These are phyloP conservation scores for Taphrina confusa DNA, from an alignment of 1,139 yeast species.

Conservation along the genomic window DNA sequence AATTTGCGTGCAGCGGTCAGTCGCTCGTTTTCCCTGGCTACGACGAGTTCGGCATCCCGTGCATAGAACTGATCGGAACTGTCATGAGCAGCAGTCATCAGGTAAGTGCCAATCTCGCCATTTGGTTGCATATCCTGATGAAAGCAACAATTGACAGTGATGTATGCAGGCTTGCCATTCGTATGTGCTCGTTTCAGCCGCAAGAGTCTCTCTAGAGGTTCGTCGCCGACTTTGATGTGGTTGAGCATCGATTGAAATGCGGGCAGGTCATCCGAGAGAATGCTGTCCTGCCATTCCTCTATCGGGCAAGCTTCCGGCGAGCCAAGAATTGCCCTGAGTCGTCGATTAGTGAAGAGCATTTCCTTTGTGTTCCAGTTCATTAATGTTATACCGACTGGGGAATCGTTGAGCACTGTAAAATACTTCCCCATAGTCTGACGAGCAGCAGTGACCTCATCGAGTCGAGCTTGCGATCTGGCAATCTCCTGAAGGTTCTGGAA, in stretches of 20 bases:
- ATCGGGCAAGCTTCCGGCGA: not conserved
- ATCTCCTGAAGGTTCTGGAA: constrained; percentile 3
- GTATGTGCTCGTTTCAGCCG: constrained; percentile 5
- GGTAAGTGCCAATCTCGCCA: constrained; percentile 2
- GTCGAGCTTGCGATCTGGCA: not conserved
- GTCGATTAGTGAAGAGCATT: not conserved
- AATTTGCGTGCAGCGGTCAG: constrained; percentile 38
- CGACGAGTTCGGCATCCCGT: not conserved
- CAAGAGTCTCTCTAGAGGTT: not conserved
- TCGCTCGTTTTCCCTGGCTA: constrained; percentile 37
- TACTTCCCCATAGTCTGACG: not conserved
- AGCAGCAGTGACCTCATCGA: not conserved
- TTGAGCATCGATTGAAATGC: not conserved
- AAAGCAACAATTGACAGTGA: constrained; percentile 3
- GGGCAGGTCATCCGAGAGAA: not conserved
- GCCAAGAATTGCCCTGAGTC: constrained; percentile 3
- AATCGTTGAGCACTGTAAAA: constrained; percentile 5
- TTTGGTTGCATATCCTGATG: not conserved
- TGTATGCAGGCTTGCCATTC: constrained; percentile 12
- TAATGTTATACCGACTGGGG: constrained; percentile 10
- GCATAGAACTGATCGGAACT: constrained; percentile 9
- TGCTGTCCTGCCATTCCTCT: not conserved
- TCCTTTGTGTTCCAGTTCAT: constrained; percentile 17
- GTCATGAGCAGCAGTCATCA: constrained; percentile 10
- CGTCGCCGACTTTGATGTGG: not conserved